Base-by-base conservation (phyloP, 2,329 filamentous ascomycete genomes). In the Myriosclerotinia curreyana region DNA sequence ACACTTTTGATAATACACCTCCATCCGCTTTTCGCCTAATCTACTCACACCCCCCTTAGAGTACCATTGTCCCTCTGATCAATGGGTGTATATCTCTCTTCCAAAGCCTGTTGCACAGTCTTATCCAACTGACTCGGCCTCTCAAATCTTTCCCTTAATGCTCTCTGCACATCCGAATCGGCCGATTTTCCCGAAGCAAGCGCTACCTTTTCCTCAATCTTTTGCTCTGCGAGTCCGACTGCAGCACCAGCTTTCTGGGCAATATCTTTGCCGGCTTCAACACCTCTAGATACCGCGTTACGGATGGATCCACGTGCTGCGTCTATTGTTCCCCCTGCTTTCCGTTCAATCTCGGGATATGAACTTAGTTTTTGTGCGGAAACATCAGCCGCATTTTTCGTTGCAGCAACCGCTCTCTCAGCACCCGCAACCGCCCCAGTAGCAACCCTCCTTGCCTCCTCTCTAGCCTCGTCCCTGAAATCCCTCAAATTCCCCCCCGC, bases 21-120 rank as follows among this genome's bases (percentile, higher is more conserved):
- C 14, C 28, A 46, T 48, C 31, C n/a, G 20, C 15, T 17, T 31
- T n/a, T 48, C 42, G 28, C 55, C 11, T 34, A 31, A 38, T 12
- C 52, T 65, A 46, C 38, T 73, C 71, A 75, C 68, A 75, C 69
- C 54, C 75, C 76, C 34, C 74, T 74, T 55, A 79, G 63, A 28
- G 71, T 67, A 50, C 75, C 73, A 55, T 76, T 75, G 14, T 74
- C 72, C 51, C 70, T 76, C 65, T 68, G 40, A 42, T 75, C 77
- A 65, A 82, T 74, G 0, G 79, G 80, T 69, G 73, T 78, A 71
- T 87, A 87, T 69, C 84, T 77, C 72, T 86, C 82, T 56, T 76
- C 78, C 60, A 87, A 74, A 50, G 79, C 77, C 71, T 86, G 80
- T 66, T 83, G 78, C 25, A 82, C 80, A 53, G 77, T 81, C 75